phyloP scores from a whole-genome alignment of 1,284 basidiomycete species.

The Puccinia coronata region DNA sequence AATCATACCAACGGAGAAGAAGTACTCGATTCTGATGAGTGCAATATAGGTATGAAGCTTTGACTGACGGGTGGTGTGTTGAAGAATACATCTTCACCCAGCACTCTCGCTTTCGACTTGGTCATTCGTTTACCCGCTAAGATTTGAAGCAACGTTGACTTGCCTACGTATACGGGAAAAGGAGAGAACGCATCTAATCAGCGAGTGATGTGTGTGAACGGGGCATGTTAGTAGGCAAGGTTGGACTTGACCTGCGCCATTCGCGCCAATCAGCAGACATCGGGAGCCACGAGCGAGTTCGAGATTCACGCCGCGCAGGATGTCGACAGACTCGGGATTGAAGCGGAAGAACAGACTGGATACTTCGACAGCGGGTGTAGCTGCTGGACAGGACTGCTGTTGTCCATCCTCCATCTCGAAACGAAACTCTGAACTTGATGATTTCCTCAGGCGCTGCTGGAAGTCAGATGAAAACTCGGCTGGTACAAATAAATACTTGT shows the following conservation, averaged over 20 bases:
- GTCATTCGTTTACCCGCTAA: constrained; percentile 88
- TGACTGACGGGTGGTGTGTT: constrained; percentile 61
- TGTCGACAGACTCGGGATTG: neutral
- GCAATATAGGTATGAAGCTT: neutral
- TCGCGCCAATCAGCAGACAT: constrained; percentile 83
- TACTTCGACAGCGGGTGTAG: constrained; percentile 23
- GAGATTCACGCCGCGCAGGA: constrained; percentile 59
- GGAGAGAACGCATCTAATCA: neutral
- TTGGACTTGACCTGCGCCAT: constrained; percentile 69
- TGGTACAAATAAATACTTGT: too few species aligned
- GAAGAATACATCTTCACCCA: constrained; percentile 80
- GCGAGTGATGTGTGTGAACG: too few species aligned
- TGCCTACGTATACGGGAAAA: constrained; percentile 68
- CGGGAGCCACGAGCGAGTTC: constrained; percentile 72
- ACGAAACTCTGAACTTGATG: too few species aligned
- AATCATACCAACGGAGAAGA: constrained; percentile 6
- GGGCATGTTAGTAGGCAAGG: neutral
- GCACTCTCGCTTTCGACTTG: constrained; percentile 64
- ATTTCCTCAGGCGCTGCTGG: too few species aligned
- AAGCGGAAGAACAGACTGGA: constrained; percentile 34
- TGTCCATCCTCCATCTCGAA: too few species aligned
- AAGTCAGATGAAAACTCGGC: too few species aligned
- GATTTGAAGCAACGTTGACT: constrained; percentile 91
- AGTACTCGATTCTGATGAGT: neutral
- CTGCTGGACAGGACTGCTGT: too few species aligned